These are phyloP conservation scores for Casuarina equisetifolia DNA, from an alignment of 306 rosid genomes.

Conservation along the genomic window DNA sequence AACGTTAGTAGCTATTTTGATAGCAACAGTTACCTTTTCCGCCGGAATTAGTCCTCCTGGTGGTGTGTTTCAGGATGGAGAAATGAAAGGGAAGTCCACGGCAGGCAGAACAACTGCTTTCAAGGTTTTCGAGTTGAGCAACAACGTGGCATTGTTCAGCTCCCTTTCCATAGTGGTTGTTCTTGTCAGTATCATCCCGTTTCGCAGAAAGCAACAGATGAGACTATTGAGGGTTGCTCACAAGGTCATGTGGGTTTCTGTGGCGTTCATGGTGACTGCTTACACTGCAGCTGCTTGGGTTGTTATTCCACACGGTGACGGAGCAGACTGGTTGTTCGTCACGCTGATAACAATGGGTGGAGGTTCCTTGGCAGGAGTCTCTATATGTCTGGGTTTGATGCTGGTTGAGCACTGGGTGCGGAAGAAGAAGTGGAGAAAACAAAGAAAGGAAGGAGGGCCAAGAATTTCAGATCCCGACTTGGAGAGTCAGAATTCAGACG, in stretches of 20 bases:
- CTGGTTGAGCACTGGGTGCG: constrained; percentile 55
- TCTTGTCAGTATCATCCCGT: constrained; percentile 74
- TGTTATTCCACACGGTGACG: constrained; percentile 42
- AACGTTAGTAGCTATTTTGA: constrained; percentile 58
- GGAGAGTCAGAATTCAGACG: constrained; percentile 63
- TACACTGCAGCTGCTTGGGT: constrained; percentile 67
- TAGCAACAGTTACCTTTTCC: constrained; percentile 66
- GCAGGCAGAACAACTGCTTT: constrained; percentile 45
- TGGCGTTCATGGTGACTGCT: constrained; percentile 63
- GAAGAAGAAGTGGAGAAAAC: constrained; percentile 60
- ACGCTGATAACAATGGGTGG: constrained; percentile 43
- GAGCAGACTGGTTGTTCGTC: constrained; percentile 35
- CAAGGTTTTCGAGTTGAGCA: constrained; percentile 62
- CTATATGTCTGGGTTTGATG: constrained; percentile 46
- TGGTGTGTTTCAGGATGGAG: constrained; percentile 54
- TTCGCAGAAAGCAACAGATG: constrained; percentile 42
- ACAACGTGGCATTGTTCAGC: constrained; percentile 51
- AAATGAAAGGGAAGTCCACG: constrained; percentile 41
- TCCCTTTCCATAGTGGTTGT: constrained; percentile 65
- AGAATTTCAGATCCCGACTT: constrained; percentile 31
- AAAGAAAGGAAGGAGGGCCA: constrained; percentile 31
- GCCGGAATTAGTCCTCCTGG: constrained; percentile 69
- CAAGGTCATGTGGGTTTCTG: constrained; percentile 67
- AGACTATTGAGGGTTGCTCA: constrained; percentile 51
- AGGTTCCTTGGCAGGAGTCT: constrained; percentile 50